These are phyloP conservation scores for Candida tropicalis DNA, from an alignment of 1,139 yeast genomes.

Conservation along the genomic window DNA sequence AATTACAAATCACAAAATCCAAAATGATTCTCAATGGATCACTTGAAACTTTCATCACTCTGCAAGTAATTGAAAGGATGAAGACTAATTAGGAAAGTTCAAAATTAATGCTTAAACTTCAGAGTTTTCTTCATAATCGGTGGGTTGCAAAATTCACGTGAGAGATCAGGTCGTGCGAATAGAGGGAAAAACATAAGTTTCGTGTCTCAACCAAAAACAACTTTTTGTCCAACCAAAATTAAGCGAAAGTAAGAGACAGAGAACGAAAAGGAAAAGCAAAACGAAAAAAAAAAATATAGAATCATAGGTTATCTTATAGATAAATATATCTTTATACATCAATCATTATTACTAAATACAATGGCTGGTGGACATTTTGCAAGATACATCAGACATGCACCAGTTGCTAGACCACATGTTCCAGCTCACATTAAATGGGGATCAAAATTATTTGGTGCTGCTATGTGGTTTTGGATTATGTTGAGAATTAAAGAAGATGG, in stretches of 20 bases:
- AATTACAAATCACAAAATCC: no score
- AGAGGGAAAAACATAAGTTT: neutral
- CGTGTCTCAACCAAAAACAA: neutral
- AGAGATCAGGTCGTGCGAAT: neutral
- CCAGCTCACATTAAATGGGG: conserved; percentile 58
- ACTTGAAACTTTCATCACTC: neutral
- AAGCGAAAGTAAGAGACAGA: conserved; percentile 5
- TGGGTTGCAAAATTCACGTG: conserved; percentile 3
- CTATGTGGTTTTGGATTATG: conserved; percentile 87
- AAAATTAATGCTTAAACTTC: no score
- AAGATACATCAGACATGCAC: conserved; percentile 55
- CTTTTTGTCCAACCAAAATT: conserved; percentile 15
- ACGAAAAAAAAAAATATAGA: neutral
- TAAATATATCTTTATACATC: no score
- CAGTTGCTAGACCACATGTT: conserved; percentile 56
- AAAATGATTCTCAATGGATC: no score
- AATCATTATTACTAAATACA: neutral
- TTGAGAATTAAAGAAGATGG: conserved; percentile 77
- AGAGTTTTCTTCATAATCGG: no score
- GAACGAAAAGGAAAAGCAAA: no score
- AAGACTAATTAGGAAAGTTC: neutral
- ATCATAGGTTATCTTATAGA: neutral
- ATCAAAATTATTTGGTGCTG: conserved; percentile 71
- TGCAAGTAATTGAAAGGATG: neutral
- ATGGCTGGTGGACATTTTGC: conserved; percentile 50